Base-by-base conservation (phyloP, 2,329 filamentous ascomycete genomes). In the Aspergillaceae sp. region DNA sequence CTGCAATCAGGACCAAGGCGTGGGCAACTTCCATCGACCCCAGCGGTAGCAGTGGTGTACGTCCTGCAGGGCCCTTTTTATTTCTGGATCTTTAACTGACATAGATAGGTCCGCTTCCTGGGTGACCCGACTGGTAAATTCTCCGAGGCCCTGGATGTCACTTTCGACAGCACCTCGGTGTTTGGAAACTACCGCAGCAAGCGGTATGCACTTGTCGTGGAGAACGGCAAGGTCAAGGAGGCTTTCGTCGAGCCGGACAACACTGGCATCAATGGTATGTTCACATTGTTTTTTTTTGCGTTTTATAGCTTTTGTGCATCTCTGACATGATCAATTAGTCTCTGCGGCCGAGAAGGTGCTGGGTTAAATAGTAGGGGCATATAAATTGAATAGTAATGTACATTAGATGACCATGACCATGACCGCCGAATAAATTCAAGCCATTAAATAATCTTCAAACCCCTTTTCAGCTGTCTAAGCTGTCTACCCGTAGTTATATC, bases 211-310 rank as follows among this genome's bases (percentile, higher is more conserved):
- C 74, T 95, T 45, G 77, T 90, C 43, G 74, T 94, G 44, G 83
- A 94, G 71, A 73, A 94, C 58, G 90, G 91, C 55, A 88, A 87
- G 70, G 86, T 96, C 57, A 84, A 84, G 70, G 79, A 83, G 59
- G 78, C 84, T 19, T 81, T 88, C 58, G 80, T 95, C 44, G 91
- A 96, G 76, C 84, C 88, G 7, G 90, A 96, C 67, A 90, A 86
- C 71, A 92, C 86, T 35, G 87, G 88, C 32, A 78, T 89, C 42
- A 75, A 84, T 54, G 84, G 87, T 89, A 72, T 67, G 65, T n/a
- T 29, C 26, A 6, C 4, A 29, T 6, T n/a, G 11, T 30, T 36
- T n/a, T 43, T 29, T 43, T 5, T 48, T 40, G 26, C 44, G 11
- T 3, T 40, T 19, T 19, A 19, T 19, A 19, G 19, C 19, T 19